Evolutionary conservation across 2,329 filamentous ascomycete genomes (phyloP), one percentile per base, ranked within the genome.

Genomic region (Pyrenophora seminiperda): DNA sequence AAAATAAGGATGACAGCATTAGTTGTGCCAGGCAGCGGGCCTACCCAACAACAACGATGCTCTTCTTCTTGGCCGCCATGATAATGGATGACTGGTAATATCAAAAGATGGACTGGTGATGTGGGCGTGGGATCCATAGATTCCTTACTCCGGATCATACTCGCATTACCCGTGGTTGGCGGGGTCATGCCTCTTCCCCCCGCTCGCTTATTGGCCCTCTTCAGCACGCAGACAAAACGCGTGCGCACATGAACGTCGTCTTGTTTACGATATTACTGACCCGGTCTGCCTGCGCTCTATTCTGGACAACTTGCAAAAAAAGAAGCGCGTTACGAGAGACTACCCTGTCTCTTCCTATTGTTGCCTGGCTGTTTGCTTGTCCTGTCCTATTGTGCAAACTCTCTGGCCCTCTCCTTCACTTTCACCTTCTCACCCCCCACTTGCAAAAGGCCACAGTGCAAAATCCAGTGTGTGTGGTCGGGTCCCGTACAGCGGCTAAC

Each of bases 11-110:
- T 31, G 22, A 32, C 24, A 27, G 18, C 29, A 39, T 29, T 11
- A 18, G 17, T 7, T 22, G 27, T 6, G 31, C 18, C 11, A 17
- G 45, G 36, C 33, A 20, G 27, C 39, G 48, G n/a, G n/a, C 74
- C 68, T 67, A 79, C 79, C 79, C 79, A 33, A 81, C 67, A 7
- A 81, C 75, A 4, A 79, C 75, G 32, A 81, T 72, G 41, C 74
- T 75, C n/a, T 33, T 75, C n/a, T 33, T 53, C 13, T 11, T 19
- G 41, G 47, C 43, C 45, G n/a, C n/a, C n/a, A 50, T 50, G 42
- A 5, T 37, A 33, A 52, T 52, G 58, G 59, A 36, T 36, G 39
- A 29, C 45, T 33, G 43, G 44, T 54, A 31, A 46, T 38, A 39
- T 29, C 33, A 36, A 37, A 33, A 36, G 39, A 53, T 36, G 47